A percentile compares a stretch with the other conserved stretches of the same genome.
Conservation (phyloP, 1,284 basidiomycete genomes). For the Takashimella tepidaria region DNA sequence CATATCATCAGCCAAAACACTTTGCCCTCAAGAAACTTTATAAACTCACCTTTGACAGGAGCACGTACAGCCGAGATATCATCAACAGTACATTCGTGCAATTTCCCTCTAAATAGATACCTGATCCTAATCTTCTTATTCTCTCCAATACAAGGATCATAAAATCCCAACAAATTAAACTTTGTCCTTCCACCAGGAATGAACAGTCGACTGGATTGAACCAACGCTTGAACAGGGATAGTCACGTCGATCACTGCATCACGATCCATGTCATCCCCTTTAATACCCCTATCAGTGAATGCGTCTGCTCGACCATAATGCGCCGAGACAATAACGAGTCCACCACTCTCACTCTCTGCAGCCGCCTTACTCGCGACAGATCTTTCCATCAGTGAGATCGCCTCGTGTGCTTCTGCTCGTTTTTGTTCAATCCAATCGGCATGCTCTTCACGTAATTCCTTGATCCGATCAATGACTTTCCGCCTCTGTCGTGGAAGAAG, state of each 20-base stretch:
- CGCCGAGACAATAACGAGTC: constrained; percentile 67
- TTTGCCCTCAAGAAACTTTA: too few relatives aligned
- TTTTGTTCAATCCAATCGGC: constrained; percentile 59
- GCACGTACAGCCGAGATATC: constrained; percentile 66
- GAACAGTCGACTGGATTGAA: constrained; percentile 69
- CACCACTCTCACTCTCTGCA: constrained; percentile 50
- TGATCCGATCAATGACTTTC: constrained; percentile 26
- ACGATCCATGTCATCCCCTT: constrained; percentile 44
- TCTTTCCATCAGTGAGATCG: constrained; percentile 48
- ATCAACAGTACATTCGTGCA: constrained; percentile 70
- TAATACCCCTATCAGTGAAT: constrained; percentile 52
- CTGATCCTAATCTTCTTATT: constrained; percentile 58
- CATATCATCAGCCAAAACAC: too few relatives aligned
- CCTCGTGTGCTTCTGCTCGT: constrained; percentile 57
- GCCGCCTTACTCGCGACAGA: constrained; percentile 46
- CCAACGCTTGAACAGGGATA: constrained; percentile 73
- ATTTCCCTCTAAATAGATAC: constrained; percentile 68
- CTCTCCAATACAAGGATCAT: constrained; percentile 48
- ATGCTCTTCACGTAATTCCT: constrained; percentile 57
- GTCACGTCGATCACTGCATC: constrained; percentile 62
- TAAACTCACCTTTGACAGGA: constrained; percentile 61
- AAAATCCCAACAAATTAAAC: constrained; percentile 46
- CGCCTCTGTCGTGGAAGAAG: constrained; percentile 54
- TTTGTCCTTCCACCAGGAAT: constrained; percentile 66
- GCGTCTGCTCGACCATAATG: constrained; percentile 55